Evolutionary conservation across 768 basidiomycete genomes (phyloP).

Genomic region (Dacryopinax primogenitus): DNA sequence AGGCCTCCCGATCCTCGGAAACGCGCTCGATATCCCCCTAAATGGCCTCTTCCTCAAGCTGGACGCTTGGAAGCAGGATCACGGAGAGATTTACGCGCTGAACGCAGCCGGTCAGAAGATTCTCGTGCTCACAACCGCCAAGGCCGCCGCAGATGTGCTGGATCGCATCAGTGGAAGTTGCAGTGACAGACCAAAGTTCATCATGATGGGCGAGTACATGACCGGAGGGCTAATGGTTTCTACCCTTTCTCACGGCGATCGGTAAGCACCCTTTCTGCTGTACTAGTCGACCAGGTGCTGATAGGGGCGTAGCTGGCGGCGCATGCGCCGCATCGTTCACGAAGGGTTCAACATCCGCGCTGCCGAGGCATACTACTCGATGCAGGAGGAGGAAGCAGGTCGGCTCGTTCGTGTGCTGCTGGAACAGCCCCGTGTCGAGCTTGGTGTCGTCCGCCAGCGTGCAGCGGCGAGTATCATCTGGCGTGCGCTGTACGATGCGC

Average conservation of each 20-base stretch:
- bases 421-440: not conserved
- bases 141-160: constrained; percentile 1
- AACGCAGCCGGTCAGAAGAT: constrained; percentile 2
- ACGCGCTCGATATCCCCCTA: constrained; percentile 13
- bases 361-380: not conserved
- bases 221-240: not conserved
- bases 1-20: constrained; percentile 8
- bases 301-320: not conserved
- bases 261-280: not conserved
- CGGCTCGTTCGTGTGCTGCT: not conserved
- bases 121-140: not conserved
- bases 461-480: constrained; percentile 6
- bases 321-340: not conserved
- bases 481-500: constrained; percentile 2
- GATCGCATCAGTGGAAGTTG: constrained; percentile 2
- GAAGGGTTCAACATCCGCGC: constrained; percentile 6
- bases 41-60: constrained; percentile 3
- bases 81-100: not conserved
- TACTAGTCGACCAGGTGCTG: not conserved
- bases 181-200: not conserved
- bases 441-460: not conserved
- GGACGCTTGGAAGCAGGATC: not conserved
- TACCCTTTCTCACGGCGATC: not conserved
- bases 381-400: constrained; percentile 2
- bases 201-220: constrained; percentile 6